Evolutionary conservation across 2,329 filamentous ascomycete genomes (phyloP), one percentile per base, ranked within the genome.

Genomic region (Beauveria brongniartii): DNA sequence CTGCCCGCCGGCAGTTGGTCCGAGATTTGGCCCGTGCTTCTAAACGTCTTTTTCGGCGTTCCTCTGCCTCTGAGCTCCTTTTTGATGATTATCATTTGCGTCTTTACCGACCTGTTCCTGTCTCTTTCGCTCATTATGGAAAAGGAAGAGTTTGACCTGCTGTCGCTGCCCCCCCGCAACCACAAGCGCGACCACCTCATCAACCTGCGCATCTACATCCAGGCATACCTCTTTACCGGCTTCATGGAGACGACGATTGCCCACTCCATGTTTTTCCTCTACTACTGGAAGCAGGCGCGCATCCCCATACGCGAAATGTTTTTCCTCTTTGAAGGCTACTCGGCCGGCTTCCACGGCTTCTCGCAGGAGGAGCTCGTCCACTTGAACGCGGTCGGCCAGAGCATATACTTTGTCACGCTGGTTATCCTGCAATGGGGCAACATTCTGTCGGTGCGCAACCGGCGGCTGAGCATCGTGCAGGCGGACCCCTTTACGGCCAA

Each of bases 51-150:
- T 65, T 79, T 83, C 34, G 81, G 81, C 3, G 75, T 83, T 3
- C 81, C 81, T 0, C 71, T 80, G 0, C 79, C 80, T 0, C 67
- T 83, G 0, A 78, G 74, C 44, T 75, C 80, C 0, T 83, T 83
- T 67, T 73, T 83, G 47, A 83, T 83, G 80, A 82, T 82, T 64
- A 80, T 82, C 63, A 82, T 82, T 55, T 83, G 80, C 61, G 78
- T 82, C 63, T 82, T 82, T 63, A 82, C 80, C 14, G 80, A 82
- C 65, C 69, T 82, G 0, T 82, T 82, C 69, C 69, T 80, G 2
- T 78, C 77, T 0, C 68, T 82, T 0, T 78, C 78, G 0, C 69
- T 82, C 2, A 81, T 82, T 63, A 82, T 82, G 79, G 80, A 83
- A 57, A 79, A 80, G 65, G 78, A 81, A 55, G 80, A 83, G 57